phyloP scores from a whole-genome alignment of 495 filamentous ascomycete genomes.

The Pyrenula massariospora region DNA sequence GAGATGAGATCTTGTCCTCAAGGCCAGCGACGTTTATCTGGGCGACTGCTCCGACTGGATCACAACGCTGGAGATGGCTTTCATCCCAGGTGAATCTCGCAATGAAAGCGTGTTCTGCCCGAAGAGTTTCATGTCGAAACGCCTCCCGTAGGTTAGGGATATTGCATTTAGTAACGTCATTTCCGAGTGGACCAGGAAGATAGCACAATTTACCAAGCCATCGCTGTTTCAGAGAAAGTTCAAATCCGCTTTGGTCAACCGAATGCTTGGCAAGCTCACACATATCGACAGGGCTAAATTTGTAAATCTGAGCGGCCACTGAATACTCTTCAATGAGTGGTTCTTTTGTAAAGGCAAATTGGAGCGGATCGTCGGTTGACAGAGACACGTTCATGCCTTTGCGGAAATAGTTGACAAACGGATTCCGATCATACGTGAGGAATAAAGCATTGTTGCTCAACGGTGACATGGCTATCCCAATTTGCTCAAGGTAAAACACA shows the following conservation, averaged over 20 bases:
- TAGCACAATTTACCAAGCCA: constrained; percentile 76
- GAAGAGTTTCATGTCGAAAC: constrained; percentile 73
- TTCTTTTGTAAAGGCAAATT: constrained; percentile 98
- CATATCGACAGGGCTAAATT: constrained; percentile 95
- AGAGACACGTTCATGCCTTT: constrained; percentile 90
- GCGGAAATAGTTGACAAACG: constrained; percentile 88
- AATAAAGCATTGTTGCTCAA: constrained; percentile 97
- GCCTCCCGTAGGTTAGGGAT: constrained; percentile 85
- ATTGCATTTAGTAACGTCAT: constrained; percentile 89
- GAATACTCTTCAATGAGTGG: constrained; percentile 97
- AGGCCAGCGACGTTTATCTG: not conserved
- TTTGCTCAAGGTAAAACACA: constrained; percentile 94
- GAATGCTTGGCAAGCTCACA: constrained; percentile 95
- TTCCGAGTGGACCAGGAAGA: constrained; percentile 64
- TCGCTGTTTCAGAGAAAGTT: constrained; percentile 72
- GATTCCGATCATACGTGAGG: constrained; percentile 93
- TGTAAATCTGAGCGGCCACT: constrained; percentile 96
- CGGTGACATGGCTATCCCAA: constrained; percentile 97
- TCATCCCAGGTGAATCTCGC: not conserved
- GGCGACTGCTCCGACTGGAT: constrained; percentile 6
- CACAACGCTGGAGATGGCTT: not conserved
- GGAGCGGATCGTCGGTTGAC: constrained; percentile 92
- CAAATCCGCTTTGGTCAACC: constrained; percentile 88
- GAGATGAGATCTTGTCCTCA: not conserved
- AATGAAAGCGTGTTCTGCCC: constrained; percentile 61